Evolutionary conservation across 73 alveolate genomes (phyloP).

Genomic region (Paramecium octaurelia): DNA sequence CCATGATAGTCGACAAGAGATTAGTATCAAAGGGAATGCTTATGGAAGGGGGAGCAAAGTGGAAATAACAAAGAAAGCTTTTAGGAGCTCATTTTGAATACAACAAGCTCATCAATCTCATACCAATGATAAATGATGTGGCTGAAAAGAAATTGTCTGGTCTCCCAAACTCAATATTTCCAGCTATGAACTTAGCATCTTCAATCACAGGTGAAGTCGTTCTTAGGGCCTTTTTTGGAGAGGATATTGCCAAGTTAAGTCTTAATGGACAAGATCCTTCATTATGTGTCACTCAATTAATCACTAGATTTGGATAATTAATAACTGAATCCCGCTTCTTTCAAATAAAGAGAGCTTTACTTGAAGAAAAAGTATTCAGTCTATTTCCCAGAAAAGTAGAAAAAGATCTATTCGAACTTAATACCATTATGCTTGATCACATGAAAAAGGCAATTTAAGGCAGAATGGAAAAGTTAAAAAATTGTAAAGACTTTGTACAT

Average conservation of each 20-base stretch:
- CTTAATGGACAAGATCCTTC: slow-evolving; percentile 42
- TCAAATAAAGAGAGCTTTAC: neutral
- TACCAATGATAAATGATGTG: slow-evolving; percentile 8
- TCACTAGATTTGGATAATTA: slow-evolving; percentile 5
- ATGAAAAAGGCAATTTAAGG: neutral
- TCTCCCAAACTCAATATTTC: neutral
- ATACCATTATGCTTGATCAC: neutral
- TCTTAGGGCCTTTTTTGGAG: slow-evolving; percentile 32
- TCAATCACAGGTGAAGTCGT: slow-evolving; percentile 29
- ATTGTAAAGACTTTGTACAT: neutral
- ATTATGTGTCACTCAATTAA: neutral
- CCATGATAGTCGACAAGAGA: neutral
- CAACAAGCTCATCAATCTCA: neutral
- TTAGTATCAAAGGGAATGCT: neutral
- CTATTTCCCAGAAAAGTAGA: neutral
- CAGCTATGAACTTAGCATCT: neutral
- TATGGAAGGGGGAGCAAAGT: neutral
- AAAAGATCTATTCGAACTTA: neutral
- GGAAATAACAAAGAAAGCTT: neutral
- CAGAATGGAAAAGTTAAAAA: neutral
- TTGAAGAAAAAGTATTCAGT: slow-evolving; percentile 14
- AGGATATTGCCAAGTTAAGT: neutral
- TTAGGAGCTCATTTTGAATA: slow-evolving; percentile 17
- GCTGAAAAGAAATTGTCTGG: neutral
- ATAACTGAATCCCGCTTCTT: neutral